Percentiles rank a stretch among this genome's conserved stretches.
phyloP scores from a whole-genome alignment of 2,329 filamentous ascomycete genomes.

The Diplodia mutila region DNA sequence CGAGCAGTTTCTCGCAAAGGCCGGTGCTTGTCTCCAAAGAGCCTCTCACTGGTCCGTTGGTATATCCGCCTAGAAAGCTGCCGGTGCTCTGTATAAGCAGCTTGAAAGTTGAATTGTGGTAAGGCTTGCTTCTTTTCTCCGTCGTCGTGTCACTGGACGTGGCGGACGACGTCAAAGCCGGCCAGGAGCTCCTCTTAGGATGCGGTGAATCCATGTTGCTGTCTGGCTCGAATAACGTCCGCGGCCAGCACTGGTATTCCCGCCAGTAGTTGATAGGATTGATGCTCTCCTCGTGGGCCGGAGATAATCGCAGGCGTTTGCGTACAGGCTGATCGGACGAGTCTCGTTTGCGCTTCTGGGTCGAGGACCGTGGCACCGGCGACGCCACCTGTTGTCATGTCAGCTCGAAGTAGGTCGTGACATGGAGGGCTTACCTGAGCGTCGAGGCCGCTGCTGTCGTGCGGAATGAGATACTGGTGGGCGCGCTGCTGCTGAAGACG shows the following conservation, averaged over 20 bases:
- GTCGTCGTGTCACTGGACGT: not conserved
- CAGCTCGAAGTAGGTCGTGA: not conserved
- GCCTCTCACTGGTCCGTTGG: slow-evolving; percentile 40
- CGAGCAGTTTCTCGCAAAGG: slow-evolving; percentile 39
- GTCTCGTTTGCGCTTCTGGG: not conserved
- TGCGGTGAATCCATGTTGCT: not conserved
- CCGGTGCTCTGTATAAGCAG: slow-evolving; percentile 46
- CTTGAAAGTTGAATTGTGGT: slow-evolving; percentile 40
- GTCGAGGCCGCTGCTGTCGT: not conserved
- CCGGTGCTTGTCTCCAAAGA: slow-evolving; percentile 28
- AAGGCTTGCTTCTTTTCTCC: slow-evolving; percentile 31
- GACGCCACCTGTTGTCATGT: not conserved
- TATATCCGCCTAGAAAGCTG: slow-evolving; percentile 45
- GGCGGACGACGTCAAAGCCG: not conserved
- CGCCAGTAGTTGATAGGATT: slow-evolving; percentile 18
- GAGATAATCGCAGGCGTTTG: not conserved
- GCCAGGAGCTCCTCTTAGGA: not conserved
- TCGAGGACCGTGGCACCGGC: not conserved
- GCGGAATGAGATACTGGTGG: not conserved
- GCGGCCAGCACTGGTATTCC: slow-evolving; percentile 8
- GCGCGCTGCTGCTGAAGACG: not conserved
- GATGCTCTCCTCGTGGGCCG: not conserved
- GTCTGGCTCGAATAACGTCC: not conserved
- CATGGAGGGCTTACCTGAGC: not conserved
- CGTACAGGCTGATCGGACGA: not conserved